Evolutionary conservation across 768 basidiomycete genomes (phyloP).

Genomic region (Boletus vermiculosoides): DNA sequence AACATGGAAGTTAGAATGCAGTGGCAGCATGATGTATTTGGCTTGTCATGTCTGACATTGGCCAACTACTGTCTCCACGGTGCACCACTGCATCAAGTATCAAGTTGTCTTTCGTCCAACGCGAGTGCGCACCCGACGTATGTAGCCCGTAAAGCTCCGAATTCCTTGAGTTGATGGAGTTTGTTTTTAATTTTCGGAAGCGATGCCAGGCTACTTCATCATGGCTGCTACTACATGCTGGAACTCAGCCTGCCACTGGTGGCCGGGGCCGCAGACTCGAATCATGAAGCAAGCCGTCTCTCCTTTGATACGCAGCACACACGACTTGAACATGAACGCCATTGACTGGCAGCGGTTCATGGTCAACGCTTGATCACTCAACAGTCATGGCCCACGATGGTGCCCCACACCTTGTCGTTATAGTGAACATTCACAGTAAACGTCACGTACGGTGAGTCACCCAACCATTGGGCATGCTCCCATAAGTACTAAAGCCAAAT

Average conservation of each 20-base stretch:
- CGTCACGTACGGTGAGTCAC: neutral
- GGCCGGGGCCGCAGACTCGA: neutral
- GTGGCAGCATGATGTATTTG: too few species aligned
- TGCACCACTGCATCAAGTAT: neutral
- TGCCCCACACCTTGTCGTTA: neutral
- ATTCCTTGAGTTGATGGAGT: neutral
- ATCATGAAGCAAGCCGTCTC: neutral
- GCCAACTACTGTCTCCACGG: too few species aligned
- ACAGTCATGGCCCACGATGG: neutral
- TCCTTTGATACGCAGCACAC: neutral
- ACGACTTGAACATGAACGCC: neutral
- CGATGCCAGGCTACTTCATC: neutral
- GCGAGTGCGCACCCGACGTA: neutral
- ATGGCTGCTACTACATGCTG: neutral
- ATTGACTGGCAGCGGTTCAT: neutral
- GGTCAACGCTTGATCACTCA: neutral
- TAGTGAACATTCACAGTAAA: neutral
- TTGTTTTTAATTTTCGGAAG: neutral
- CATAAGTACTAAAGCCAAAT: neutral
- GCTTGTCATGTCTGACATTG: neutral
- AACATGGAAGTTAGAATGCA: neutral
- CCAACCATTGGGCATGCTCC: neutral
- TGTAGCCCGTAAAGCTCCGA: neutral
- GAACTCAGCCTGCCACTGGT: neutral
- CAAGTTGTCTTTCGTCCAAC: neutral